Conservation (phyloP, 192 early-diverging fungal species). For the Backusella morwellensis region DNA sequence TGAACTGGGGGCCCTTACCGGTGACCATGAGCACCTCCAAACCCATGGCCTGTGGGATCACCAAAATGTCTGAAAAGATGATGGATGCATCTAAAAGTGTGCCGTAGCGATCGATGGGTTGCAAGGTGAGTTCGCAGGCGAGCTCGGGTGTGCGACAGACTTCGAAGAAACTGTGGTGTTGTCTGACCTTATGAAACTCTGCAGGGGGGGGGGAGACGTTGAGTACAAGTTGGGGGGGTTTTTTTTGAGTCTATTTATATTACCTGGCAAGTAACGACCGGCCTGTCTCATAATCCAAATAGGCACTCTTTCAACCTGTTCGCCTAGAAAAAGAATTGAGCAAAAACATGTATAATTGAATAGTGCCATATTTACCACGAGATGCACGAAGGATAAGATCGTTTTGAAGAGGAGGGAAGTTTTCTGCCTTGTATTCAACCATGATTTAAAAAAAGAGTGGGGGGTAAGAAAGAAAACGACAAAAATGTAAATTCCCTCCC, state of each 20-base stretch:
- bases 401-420: conserved; percentile 86
- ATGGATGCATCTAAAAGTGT: conserved; percentile 93
- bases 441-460: not conserved
- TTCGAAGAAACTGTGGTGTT: conserved; percentile 90
- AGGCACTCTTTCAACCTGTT: conserved; percentile 71
- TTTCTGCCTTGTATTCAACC: conserved; percentile 9
- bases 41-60: conserved; percentile 96
- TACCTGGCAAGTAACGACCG: conserved; percentile 92
- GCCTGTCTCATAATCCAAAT: conserved; percentile 99
- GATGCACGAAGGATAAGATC: conserved; percentile 88
- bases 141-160: conserved; percentile 91
- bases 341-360: not conserved
- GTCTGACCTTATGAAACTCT: conserved; percentile 89
- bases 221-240: not conserved
- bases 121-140: conserved; percentile 92
- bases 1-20: conserved; percentile 88
- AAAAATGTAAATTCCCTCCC: not conserved
- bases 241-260: conserved; percentile 11
- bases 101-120: conserved; percentile 92
- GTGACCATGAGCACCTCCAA: conserved; percentile 93
- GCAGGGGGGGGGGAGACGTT: not conserved
- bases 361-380: conserved; percentile 49
- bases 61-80: conserved; percentile 98
- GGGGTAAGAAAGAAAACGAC: not conserved
- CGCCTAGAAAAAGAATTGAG: conserved; percentile 36